phyloP scores from a whole-genome alignment of 768 basidiomycete species.

The Cystobasidiopsis lactophilus region DNA sequence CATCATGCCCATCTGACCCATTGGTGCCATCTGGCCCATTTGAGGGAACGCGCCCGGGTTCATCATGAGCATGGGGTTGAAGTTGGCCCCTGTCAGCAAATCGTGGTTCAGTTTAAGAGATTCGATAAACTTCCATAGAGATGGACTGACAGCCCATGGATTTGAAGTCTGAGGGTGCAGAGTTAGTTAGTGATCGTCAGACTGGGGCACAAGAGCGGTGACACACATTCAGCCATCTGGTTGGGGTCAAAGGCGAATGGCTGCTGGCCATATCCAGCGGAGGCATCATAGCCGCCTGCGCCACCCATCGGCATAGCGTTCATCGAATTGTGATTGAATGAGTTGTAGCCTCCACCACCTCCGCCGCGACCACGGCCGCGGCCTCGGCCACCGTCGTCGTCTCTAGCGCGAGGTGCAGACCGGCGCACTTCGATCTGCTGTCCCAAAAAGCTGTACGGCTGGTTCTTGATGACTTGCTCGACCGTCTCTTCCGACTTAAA shows the following conservation, averaged over 20 bases:
- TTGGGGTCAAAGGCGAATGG: constrained; percentile 88
- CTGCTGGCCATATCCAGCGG: background rate
- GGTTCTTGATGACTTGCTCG: constrained; percentile 65
- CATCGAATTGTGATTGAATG: background rate
- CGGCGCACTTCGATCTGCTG: constrained; percentile 32
- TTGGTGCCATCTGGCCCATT: too few relatives aligned
- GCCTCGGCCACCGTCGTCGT: constrained; percentile 32
- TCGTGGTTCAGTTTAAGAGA: too few relatives aligned
- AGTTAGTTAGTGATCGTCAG: too few relatives aligned
- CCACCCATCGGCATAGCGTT: too few relatives aligned
- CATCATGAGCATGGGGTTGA: constrained; percentile 24
- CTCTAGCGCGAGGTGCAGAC: constrained; percentile 75
- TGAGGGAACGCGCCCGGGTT: constrained; percentile 12
- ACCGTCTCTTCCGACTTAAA: constrained; percentile 73
- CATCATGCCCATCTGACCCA: too few relatives aligned
- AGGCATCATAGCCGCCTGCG: constrained; percentile 1
- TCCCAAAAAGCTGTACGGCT: constrained; percentile 78
- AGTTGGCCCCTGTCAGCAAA: constrained; percentile 36
- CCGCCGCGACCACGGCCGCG: constrained; percentile 3
- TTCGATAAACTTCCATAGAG: too few relatives aligned
- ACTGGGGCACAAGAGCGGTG: too few relatives aligned
- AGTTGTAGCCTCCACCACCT: constrained; percentile 6
- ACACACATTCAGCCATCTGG: constrained; percentile 65
- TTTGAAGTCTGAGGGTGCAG: too few relatives aligned
- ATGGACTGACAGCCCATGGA: too few relatives aligned